Conservation (phyloP, 371 early-diverging fungal genomes). For the Saksenaea vasiformis region DNA sequence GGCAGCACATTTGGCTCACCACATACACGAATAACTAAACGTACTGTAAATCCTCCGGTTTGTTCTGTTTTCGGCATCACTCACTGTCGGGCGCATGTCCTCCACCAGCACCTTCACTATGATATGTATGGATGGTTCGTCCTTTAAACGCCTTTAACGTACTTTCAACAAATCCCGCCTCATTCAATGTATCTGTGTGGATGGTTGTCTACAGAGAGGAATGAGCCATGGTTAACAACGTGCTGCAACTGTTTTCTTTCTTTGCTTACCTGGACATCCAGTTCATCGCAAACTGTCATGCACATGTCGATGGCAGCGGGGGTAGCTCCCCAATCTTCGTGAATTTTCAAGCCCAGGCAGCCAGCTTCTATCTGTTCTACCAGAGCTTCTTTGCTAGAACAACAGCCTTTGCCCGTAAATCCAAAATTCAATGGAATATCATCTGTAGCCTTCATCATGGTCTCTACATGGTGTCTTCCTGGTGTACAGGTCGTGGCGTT, state of each 20-base stretch:
- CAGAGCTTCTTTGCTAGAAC: conserved; percentile 61
- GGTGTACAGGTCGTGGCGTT: conserved; percentile 94
- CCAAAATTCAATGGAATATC: conserved; percentile 83
- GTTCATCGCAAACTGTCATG: conserved; percentile 80
- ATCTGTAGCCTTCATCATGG: conserved; percentile 86
- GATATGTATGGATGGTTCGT: conserved; percentile 92
- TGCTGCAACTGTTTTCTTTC: conserved; percentile 62
- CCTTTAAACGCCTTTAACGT: conserved; percentile 85
- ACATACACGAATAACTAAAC: conserved; percentile 75
- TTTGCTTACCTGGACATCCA: conserved; percentile 75
- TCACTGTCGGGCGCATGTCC: conserved; percentile 90
- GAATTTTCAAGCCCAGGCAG: conserved; percentile 86
- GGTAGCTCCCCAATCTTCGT: conserved; percentile 93
- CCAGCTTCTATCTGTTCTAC: conserved; percentile 87
- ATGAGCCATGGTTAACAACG: conserved; percentile 57
- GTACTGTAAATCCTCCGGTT: not conserved
- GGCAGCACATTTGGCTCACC: conserved; percentile 84
- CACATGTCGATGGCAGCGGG: conserved; percentile 92
- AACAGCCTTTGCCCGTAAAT: conserved; percentile 91
- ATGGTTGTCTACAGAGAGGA: conserved; percentile 73
- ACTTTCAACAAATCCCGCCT: conserved; percentile 91
- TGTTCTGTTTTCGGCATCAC: conserved; percentile 59
- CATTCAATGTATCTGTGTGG: conserved; percentile 94
- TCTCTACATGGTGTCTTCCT: conserved; percentile 70
- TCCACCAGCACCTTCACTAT: conserved; percentile 95